Evolutionary conservation across 164 flowering plant species (phyloP), one percentile per base, ranked within the genome.

Genomic region (Amborella trichopoda): DNA sequence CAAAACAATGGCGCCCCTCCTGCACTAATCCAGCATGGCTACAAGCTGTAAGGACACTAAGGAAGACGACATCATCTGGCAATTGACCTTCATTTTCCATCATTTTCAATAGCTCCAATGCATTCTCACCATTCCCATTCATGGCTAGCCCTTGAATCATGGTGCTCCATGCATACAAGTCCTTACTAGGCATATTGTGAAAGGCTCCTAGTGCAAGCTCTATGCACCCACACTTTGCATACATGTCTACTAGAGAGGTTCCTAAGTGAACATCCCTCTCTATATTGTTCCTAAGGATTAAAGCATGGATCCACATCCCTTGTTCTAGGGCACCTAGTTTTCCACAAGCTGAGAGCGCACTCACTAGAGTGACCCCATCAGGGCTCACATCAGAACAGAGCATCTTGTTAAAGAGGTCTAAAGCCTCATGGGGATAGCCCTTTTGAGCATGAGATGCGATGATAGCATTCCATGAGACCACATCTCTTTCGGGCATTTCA

Each of bases 391-490:
- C 9, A n/a, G 33, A 14, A 3, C 24, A 28, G 42, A 56, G 27
- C 64, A 68, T 47, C 16, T 40, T 42, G 24, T 48, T 62, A 27
- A 74, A 62, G 28, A 68, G 62, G 28, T 18, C 12, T 3, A 74
- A 50, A 3, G 76, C 71, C 26, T 63, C 66, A 5, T 32, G 16
- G 8, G 11, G 11, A 8, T 10, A 40, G 19, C 53, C 69, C 36
- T 74, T 74, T n/a, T 46, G 57, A 22, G 56, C 20, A 28, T 61
- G 68, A 2, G 67, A 69, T 0, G 65, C 41, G 30, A 74, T 66
- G 59, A 71, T 65, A 36, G 69, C 63, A 51, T 74, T 74, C 79
- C 73, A 71, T 59, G 57, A 65, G 13, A 70, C 72, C 17, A 58
- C 10, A 24, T 71, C 79, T 54, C 28, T 74, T 11, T 27, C 45